Evolutionary conservation across 202 grass and related monocot species (phyloP).

Genomic region (Hordeum pubiflorum): DNA sequence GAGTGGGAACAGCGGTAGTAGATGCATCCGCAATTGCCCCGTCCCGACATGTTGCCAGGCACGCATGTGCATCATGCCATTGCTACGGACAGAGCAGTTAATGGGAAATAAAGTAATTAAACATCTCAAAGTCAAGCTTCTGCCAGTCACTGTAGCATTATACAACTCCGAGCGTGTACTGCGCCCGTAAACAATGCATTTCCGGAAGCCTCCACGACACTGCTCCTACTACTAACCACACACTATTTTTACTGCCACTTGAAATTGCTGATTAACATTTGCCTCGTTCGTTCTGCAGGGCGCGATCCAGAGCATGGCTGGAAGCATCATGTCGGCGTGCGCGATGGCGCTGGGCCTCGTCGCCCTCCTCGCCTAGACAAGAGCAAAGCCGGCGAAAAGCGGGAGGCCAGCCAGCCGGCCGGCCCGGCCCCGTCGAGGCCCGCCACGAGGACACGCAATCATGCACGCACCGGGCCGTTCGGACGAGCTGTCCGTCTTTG

Average conservation of each 20-base stretch:
- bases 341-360: constrained; percentile 38
- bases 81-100: constrained; percentile 20
- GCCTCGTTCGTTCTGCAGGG: constrained; percentile 24
- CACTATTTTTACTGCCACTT: background rate
- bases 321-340: constrained; percentile 27
- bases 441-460: background rate
- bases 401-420: background rate
- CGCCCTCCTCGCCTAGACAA: constrained; percentile 35
- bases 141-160: background rate
- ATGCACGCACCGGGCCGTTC: background rate
- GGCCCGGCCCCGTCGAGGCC: background rate
- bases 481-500: background rate
- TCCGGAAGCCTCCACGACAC: background rate
- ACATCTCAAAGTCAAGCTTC: background rate
- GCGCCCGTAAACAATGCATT: background rate
- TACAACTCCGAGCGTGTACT: background rate
- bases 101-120: background rate
- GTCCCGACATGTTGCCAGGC: constrained; percentile 21
- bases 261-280: background rate
- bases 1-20: background rate
- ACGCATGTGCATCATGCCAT: constrained; percentile 30
- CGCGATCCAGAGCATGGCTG: constrained; percentile 26
- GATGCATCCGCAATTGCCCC: background rate
- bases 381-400: no score
- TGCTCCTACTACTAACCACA: background rate